A percentile compares a stretch with the other conserved stretches of the same genome.
Conservation (phyloP, 768 basidiomycete species). For the Agrocybe praecox region DNA sequence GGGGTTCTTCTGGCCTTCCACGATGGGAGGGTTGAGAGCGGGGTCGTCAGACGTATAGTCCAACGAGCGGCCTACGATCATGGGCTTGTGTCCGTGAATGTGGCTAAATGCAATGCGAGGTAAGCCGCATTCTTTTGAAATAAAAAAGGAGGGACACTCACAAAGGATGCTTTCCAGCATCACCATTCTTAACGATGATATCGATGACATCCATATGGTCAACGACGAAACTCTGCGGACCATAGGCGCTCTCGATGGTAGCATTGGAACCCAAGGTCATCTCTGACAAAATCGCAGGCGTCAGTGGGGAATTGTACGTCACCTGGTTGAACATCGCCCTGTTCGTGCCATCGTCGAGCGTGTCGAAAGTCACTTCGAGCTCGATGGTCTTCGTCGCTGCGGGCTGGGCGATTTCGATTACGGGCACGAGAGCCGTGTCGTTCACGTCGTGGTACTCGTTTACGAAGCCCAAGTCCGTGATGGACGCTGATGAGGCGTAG, state of each 20-base stretch:
- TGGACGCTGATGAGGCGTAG: constrained; percentile 57
- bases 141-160: constrained; percentile 42
- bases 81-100: constrained; percentile 86
- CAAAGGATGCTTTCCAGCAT: constrained; percentile 85
- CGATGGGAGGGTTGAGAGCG: constrained; percentile 75
- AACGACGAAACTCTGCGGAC: constrained; percentile 75
- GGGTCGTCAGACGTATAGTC: constrained; percentile 79
- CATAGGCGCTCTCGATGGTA: constrained; percentile 71
- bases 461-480: constrained; percentile 56
- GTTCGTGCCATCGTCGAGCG: constrained; percentile 86
- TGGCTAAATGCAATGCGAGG: too few relatives aligned
- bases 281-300: constrained; percentile 77
- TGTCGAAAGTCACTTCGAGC: constrained; percentile 79
- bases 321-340: constrained; percentile 75
- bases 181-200: constrained; percentile 72
- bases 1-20: constrained; percentile 83
- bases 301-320: constrained; percentile 68
- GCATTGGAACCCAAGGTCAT: constrained; percentile 79
- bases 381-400: constrained; percentile 59
- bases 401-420: constrained; percentile 51
- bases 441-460: constrained; percentile 62
- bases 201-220: constrained; percentile 78
- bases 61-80: constrained; percentile 71
- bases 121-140: neutral
- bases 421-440: constrained; percentile 72